phyloP scores from a whole-genome alignment of 495 filamentous ascomycete species.

The Melanomma pulvis-pyrius region DNA sequence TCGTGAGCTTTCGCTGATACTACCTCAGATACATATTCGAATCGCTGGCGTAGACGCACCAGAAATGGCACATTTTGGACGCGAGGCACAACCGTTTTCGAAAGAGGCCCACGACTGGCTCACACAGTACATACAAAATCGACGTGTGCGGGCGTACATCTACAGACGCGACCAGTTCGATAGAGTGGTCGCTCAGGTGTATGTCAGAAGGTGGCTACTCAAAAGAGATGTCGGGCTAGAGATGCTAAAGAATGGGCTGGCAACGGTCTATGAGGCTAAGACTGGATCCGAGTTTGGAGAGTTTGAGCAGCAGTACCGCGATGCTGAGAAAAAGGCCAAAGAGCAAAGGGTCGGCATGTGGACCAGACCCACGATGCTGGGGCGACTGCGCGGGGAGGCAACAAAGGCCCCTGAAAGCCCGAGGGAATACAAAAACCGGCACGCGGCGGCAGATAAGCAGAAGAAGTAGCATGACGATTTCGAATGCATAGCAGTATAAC shows the following conservation, averaged over 20 bases:
- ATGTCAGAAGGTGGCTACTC: conserved; percentile 62
- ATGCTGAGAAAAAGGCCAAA: conserved; percentile 73
- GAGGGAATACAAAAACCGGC: conserved; percentile 79
- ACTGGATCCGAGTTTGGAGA: conserved; percentile 82
- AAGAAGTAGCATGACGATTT: conserved; percentile 35
- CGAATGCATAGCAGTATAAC: not conserved
- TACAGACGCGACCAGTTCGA: conserved; percentile 90
- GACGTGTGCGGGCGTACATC: conserved; percentile 76
- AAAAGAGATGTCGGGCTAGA: conserved; percentile 82
- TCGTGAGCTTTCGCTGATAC: conserved; percentile 2
- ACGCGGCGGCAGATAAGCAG: conserved; percentile 53
- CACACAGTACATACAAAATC: conserved; percentile 66
- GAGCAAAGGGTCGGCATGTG: conserved; percentile 74
- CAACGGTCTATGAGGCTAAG: conserved; percentile 91
- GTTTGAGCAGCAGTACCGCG: conserved; percentile 65
- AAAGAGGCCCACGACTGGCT: conserved; percentile 81
- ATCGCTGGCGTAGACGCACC: conserved; percentile 92
- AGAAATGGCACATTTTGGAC: conserved; percentile 88
- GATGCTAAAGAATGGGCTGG: conserved; percentile 82
- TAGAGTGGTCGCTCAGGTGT: conserved; percentile 83
- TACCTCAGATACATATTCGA: conserved; percentile 71
- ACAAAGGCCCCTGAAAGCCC: conserved; percentile 71
- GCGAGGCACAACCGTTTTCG: conserved; percentile 79
- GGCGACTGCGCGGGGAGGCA: conserved; percentile 36
- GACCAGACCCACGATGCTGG: conserved; percentile 46